Evolutionary conservation across 441 rosid genomes (phyloP).

Genomic region (Adansonia gregorii): DNA sequence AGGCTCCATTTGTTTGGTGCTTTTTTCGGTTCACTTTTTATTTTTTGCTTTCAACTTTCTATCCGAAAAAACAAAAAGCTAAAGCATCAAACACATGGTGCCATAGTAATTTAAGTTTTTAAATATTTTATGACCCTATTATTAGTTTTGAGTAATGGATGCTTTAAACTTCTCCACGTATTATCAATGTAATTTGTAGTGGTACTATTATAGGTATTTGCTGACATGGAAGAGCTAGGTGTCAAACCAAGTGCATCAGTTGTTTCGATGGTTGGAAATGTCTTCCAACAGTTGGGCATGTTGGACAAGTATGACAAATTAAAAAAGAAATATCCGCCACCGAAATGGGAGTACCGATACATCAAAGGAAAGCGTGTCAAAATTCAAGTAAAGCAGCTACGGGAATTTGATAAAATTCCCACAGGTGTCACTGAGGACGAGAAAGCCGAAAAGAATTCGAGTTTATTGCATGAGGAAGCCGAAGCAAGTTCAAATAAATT

Average conservation of each 20-base stretch:
- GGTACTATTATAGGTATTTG: slow-evolving; percentile 62
- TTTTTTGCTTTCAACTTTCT: not conserved
- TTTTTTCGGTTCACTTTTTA: not conserved
- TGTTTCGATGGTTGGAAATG: slow-evolving; percentile 75
- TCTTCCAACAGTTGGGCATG: slow-evolving; percentile 71
- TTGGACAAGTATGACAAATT: slow-evolving; percentile 72
- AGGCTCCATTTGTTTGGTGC: not conserved
- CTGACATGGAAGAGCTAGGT: slow-evolving; percentile 98
- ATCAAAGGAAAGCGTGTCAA: slow-evolving; percentile 85
- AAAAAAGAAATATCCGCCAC: slow-evolving; percentile 77
- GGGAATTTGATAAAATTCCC: slow-evolving; percentile 38
- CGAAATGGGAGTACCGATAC: slow-evolving; percentile 78
- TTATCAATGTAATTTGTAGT: not conserved
- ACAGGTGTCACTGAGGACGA: slow-evolving; percentile 32
- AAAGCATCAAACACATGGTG: not conserved
- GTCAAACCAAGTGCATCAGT: slow-evolving; percentile 64
- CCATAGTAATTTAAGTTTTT: not conserved
- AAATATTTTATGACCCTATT: not conserved
- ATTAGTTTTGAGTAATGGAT: not conserved
- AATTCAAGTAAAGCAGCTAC: slow-evolving; percentile 53
- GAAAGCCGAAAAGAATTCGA: slow-evolving; percentile 28
- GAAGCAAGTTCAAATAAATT: slow-evolving; percentile 5
- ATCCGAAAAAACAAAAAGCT: not conserved
- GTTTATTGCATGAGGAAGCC: slow-evolving; percentile 21
- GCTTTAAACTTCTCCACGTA: not conserved